phyloP scores from a whole-genome alignment of 1,284 basidiomycete species.

The Spongiforma sp. region DNA sequence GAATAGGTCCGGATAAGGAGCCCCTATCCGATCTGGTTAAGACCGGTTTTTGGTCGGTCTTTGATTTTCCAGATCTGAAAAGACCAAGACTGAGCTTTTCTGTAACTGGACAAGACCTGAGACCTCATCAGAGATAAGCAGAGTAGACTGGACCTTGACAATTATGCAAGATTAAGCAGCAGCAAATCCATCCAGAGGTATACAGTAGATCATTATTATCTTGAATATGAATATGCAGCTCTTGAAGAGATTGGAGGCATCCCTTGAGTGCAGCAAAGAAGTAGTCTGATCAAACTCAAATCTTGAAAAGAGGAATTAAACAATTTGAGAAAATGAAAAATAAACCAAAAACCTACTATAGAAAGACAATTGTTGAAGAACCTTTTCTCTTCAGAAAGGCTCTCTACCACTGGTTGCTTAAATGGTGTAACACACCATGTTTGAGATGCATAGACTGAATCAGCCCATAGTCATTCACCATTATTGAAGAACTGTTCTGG shows the following conservation, averaged over 20 bases:
- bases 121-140: too few species aligned
- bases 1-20: too few species aligned
- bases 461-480: background rate
- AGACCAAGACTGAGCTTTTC: too few species aligned
- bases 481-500: background rate
- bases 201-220: too few species aligned
- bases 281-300: too few species aligned
- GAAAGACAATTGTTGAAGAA: background rate
- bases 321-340: background rate
- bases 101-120: too few species aligned
- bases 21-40: too few species aligned
- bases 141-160: too few species aligned
- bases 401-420: background rate
- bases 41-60: too few species aligned
- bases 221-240: background rate
- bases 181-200: background rate
- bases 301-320: background rate
- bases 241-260: background rate
- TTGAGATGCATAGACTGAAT: background rate
- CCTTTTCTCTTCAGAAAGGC: background rate
- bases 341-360: background rate
- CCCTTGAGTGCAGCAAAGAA: too few species aligned
- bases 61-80: too few species aligned
- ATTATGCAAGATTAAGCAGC: background rate
- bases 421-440: slow-evolving; percentile 2